Percentiles rank a stretch among this genome's conserved stretches.
Conservation (phyloP, 179 eudicot genomes). For the Camellia oleifera region DNA sequence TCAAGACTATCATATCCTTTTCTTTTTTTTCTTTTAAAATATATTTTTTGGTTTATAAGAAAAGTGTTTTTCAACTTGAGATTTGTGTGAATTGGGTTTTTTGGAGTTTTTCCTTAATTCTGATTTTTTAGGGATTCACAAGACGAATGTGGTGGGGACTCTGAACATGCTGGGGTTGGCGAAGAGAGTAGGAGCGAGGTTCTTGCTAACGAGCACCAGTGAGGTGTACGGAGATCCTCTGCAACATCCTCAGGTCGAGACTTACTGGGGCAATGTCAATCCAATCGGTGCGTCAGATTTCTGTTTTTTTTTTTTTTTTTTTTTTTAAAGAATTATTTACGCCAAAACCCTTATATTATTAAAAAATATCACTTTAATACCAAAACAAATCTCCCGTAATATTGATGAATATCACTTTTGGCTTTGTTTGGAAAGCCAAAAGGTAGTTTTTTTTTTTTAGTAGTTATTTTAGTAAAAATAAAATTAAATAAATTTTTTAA, state of each 20-base stretch:
- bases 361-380: too few relatives aligned
- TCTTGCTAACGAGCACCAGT: constrained; percentile 90
- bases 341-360: neutral
- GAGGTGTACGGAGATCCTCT: constrained; percentile 97
- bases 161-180: constrained; percentile 95
- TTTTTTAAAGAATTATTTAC: neutral
- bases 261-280: constrained; percentile 98
- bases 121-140: constrained; percentile 33
- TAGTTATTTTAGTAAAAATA: too few relatives aligned
- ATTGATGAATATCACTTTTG: too few relatives aligned
- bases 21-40: neutral
- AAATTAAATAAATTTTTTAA: too few relatives aligned
- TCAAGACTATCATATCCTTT: constrained; percentile 97
- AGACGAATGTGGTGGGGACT: constrained; percentile 98
- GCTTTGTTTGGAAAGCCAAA: too few relatives aligned
- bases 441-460: too few relatives aligned
- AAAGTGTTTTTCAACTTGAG: too few relatives aligned
- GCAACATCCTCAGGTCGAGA: constrained; percentile 92
- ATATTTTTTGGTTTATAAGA: neutral
- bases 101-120: constrained; percentile 11
- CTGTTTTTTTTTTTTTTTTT: neutral
- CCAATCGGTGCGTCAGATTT: constrained; percentile 61
- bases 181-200: constrained; percentile 89
- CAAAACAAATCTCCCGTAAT: too few relatives aligned
- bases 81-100: neutral